Base-by-base conservation (phyloP, 192 early-diverging fungal genomes). In the Chytriomyces sp. region DNA sequence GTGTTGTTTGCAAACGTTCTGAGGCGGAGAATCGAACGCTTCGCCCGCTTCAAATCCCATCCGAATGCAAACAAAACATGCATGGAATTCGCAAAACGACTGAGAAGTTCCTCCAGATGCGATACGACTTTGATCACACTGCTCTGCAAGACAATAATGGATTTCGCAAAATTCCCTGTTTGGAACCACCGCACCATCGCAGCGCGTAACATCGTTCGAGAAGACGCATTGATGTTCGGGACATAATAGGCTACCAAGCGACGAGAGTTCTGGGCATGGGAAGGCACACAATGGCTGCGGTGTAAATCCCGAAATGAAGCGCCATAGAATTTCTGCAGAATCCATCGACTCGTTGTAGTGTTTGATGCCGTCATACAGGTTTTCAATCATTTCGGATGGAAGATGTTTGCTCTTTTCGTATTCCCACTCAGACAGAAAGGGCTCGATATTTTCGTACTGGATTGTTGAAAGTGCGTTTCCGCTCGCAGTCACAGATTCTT, bases 261-360 rank as follows among this genome's bases (percentile, higher is more conserved):
- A 13, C 13, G 79, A 48, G 61, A 80, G 47, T n/a, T 77, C 68
- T 10, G 47, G 5, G 57, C 79, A 77, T 8, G 18, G 20, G 53
- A 24, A 79, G 9, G 18, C 28, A 74, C 79, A 80, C 60, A 26
- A 24, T 18, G 72, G 79, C 8, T 43, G 75, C 4, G 79, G 79
- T n/a, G 16, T 53, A 24, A 67, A 70, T n/a, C 79, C 79, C 8
- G 3, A 13, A 13, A 80, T 16, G 44, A 70, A 80, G 23, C 65
- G n/a, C 44, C 53, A 73, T 7, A 80, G 67, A 45, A 80, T 45
- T 59, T 80, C 79, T 10, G 47, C 45, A 10, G 50, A 45, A n/a
- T 77, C 61, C 74, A 80, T 67, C 10, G 44, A 13, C n/a, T 16
- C 46, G 61, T 80, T 75, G 67, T 80, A 80, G 49, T 80, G 79